phyloP scores from a whole-genome alignment of 306 rosid genomes.

The Vigna trinervia region DNA sequence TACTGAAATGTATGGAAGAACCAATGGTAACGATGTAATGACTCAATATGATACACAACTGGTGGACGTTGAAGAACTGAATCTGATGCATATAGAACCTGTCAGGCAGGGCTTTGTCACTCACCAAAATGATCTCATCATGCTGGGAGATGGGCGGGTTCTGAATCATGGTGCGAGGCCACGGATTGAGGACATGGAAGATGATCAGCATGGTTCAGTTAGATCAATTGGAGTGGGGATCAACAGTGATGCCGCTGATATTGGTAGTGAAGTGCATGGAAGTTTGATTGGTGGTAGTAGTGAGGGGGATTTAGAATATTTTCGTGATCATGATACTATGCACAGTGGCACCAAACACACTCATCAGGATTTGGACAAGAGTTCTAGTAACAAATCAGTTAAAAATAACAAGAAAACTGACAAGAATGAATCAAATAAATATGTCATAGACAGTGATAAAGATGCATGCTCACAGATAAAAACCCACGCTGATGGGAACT shows the following conservation, averaged over 20 bases:
- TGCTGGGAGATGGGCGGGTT: conserved; percentile 77
- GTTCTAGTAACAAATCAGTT: conserved; percentile 54
- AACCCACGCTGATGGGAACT: conserved; percentile 62
- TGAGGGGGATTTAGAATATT: conserved; percentile 84
- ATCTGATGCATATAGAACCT: conserved; percentile 87
- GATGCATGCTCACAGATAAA: conserved; percentile 57
- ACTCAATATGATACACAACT: conserved; percentile 89
- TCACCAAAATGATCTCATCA: conserved; percentile 75
- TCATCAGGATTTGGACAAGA: conserved; percentile 60
- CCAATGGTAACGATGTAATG: conserved; percentile 70
- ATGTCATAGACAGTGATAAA: conserved; percentile 62
- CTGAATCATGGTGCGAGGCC: conserved; percentile 68
- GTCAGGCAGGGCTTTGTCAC: conserved; percentile 97
- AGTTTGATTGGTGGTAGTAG: conserved; percentile 86
- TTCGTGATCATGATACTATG: conserved; percentile 68
- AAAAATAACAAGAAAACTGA: conserved; percentile 62
- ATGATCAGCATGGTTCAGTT: conserved; percentile 88
- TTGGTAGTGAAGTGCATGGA: conserved; percentile 91
- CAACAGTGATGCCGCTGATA: conserved; percentile 85
- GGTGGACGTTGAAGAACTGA: conserved; percentile 89
- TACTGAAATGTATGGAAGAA: conserved; percentile 76
- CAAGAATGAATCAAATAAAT: conserved; percentile 67
- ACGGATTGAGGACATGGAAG: conserved; percentile 74
- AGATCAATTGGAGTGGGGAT: conserved; percentile 99
- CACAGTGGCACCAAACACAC: conserved; percentile 60